Base-by-base conservation (phyloP, 257 asterid genomes). In the Solanum etuberosum region DNA sequence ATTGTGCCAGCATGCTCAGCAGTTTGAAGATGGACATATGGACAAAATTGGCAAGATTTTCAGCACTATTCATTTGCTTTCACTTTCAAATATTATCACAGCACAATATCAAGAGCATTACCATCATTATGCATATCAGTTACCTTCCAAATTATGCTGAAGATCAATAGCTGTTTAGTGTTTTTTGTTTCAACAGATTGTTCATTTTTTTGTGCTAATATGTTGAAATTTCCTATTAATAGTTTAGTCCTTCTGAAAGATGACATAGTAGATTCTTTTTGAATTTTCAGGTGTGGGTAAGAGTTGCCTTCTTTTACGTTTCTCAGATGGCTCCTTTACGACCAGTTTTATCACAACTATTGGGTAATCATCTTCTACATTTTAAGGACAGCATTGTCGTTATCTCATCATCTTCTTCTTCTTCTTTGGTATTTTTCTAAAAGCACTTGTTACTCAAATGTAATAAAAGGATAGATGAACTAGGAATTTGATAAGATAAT, bases 281-380 rank as follows among this genome's bases (percentile, higher is more conserved):
- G 81, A 84, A 84, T 32, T 54, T 84, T 77, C 92, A 93, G 96
- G 96, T 90, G 96, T 93, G 93, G 98, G 98, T 91, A 96, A 96
- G 95, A 96, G 99, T 95, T 96, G 99, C 95, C 98, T 96, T 85
- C 99, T 96, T 89, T 91, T 96, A 90, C 96, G 99, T 91, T 96
- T 96, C 93, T 96, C 99, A 13, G 99, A 96, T 93, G 99, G 99
- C 87, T 96, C 99, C 91, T 96, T 96, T 95, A 96, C 99, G 37
- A 96, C 99, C 92, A 96, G 99, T 93, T 96, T 96, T 94, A 96
- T 96, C 89, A 95, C 99, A 85, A 93, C 96, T 87, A 93, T 93
- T 71, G 96, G 96, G 96, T 93, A 86, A 86, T 93, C 86, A 85
- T 67, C 68, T 84, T 31, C 81, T 25, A 81, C 42, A 5, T 46